These are phyloP conservation scores for Macadamia tetraphylla DNA, from an alignment of 164 flowering plant species.

Conservation along the genomic window DNA sequence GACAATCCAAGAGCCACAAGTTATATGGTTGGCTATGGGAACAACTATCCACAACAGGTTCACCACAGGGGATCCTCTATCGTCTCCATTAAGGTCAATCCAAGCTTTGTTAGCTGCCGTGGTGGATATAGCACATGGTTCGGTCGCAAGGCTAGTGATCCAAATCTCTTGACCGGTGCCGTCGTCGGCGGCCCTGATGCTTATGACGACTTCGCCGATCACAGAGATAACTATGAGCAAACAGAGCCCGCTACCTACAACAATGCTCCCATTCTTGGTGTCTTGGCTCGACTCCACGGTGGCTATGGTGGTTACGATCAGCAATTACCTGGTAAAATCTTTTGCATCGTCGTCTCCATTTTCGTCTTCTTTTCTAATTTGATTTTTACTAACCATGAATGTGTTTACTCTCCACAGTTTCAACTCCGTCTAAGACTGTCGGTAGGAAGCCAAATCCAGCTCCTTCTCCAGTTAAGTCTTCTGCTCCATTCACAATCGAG, in stretches of 20 bases:
- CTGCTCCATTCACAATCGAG: conserved; percentile 33
- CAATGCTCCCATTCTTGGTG: conserved; percentile 80
- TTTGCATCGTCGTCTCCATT: neutral
- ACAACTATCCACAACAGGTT: conserved; percentile 59
- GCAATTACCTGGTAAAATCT: conserved; percentile 48
- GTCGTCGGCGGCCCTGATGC: conserved; percentile 90
- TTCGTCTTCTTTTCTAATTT: neutral
- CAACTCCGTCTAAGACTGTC: conserved; percentile 23
- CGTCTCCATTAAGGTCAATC: conserved; percentile 52
- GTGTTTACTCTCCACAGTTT: conserved; percentile 31
- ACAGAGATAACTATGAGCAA: conserved; percentile 75
- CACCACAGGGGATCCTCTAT: conserved; percentile 84
- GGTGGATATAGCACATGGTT: conserved; percentile 80
- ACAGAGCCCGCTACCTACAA: conserved; percentile 91
- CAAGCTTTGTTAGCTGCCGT: conserved; percentile 61
- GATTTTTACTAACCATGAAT: neutral
- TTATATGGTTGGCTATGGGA: conserved; percentile 89
- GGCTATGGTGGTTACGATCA: conserved; percentile 58
- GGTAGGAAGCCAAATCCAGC: conserved; percentile 27
- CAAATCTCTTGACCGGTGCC: conserved; percentile 77
- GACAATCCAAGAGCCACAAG: conserved; percentile 89
- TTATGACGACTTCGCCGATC: conserved; percentile 73
- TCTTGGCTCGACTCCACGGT: conserved; percentile 46
- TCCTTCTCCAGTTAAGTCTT: conserved; percentile 39
- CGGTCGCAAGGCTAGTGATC: conserved; percentile 57